These are phyloP conservation scores for Eucalyptus pauciflora DNA, from an alignment of 345 rosid species.

Conservation along the genomic window DNA sequence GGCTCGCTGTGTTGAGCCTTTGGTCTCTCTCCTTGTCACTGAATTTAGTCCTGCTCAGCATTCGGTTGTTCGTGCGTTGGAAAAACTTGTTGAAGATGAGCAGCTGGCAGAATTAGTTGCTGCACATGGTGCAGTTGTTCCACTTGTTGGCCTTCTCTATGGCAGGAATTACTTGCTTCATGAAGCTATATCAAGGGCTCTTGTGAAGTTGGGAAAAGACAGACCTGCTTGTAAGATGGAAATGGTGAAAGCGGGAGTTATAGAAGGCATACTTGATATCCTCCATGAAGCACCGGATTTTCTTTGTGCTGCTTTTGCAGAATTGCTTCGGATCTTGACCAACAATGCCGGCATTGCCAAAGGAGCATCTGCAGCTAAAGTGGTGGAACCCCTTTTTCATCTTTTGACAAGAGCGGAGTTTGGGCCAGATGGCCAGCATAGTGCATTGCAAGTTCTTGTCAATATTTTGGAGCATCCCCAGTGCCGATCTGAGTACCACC, in stretches of 20 bases:
- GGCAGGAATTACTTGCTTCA: conserved; percentile 88
- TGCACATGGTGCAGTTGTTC: conserved; percentile 96
- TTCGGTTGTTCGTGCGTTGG: conserved; percentile 90
- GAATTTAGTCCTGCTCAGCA: conserved; percentile 94
- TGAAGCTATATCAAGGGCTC: conserved; percentile 90
- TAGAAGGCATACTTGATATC: conserved; percentile 81
- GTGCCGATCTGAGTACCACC: conserved; percentile 77
- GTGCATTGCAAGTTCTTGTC: conserved; percentile 89
- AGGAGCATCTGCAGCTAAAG: conserved; percentile 89
- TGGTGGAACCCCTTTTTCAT: conserved; percentile 82
- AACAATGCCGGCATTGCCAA: conserved; percentile 94
- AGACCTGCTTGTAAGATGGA: conserved; percentile 95
- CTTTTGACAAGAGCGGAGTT: conserved; percentile 71
- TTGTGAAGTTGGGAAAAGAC: conserved; percentile 96
- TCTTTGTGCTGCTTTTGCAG: conserved; percentile 87
- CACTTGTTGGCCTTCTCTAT: conserved; percentile 94
- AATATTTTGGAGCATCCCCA: conserved; percentile 94
- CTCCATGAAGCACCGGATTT: conserved; percentile 94
- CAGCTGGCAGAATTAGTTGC: conserved; percentile 98
- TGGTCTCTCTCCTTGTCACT: conserved; percentile 84
- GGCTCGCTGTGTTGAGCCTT: conserved; percentile 96
- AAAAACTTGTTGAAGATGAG: conserved; percentile 95
- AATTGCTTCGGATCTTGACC: conserved; percentile 87
- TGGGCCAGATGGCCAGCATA: conserved; percentile 92
- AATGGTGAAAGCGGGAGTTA: conserved; percentile 98